These are phyloP conservation scores for Chytriomyces hyalinus DNA, from an alignment of 192 early-diverging fungal genomes.

Conservation along the genomic window DNA sequence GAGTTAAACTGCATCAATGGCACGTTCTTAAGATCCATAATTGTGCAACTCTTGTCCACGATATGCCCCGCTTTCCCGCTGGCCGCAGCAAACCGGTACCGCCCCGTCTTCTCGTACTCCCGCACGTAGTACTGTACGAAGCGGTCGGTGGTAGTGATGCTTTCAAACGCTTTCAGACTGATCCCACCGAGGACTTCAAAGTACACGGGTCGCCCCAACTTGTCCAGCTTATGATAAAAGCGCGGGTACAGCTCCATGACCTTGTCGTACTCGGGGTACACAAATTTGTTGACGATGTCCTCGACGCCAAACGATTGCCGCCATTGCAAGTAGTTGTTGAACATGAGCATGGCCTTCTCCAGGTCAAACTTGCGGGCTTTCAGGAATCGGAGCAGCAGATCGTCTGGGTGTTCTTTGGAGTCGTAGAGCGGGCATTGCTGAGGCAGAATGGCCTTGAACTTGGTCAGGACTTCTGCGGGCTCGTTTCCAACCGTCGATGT, in stretches of 20 bases:
- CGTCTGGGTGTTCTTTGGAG: conserved; percentile 56
- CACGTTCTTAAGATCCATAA: conserved; percentile 85
- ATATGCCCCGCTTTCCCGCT: conserved; percentile 57
- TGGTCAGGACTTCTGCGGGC: conserved; percentile 8
- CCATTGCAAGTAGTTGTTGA: conserved; percentile 66
- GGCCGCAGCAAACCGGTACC: conserved; percentile 74
- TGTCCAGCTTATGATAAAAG: conserved; percentile 85
- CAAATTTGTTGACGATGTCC: conserved; percentile 55
- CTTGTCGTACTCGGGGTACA: conserved; percentile 60
- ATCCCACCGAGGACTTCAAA: conserved; percentile 80
- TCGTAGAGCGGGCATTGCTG: conserved; percentile 14
- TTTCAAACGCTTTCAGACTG: conserved; percentile 60
- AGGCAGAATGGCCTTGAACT: conserved; percentile 16
- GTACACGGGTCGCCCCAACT: conserved; percentile 82
- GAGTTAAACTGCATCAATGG: conserved; percentile 72
- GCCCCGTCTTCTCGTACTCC: conserved; percentile 70
- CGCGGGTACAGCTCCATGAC: conserved; percentile 68
- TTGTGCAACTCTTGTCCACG: conserved; percentile 80
- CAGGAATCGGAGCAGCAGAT: conserved; percentile 68
- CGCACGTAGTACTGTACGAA: conserved; percentile 67
- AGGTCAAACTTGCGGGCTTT: conserved; percentile 70
- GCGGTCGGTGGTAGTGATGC: conserved; percentile 61
- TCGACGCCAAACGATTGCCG: conserved; percentile 58
- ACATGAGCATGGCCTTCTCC: conserved; percentile 66
- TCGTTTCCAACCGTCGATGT: conserved; percentile 4